A percentile compares a stretch with the other conserved stretches of the same genome.
Conservation (phyloP, 2,329 filamentous ascomycete species). For the Pyrenochaeta sp. region DNA sequence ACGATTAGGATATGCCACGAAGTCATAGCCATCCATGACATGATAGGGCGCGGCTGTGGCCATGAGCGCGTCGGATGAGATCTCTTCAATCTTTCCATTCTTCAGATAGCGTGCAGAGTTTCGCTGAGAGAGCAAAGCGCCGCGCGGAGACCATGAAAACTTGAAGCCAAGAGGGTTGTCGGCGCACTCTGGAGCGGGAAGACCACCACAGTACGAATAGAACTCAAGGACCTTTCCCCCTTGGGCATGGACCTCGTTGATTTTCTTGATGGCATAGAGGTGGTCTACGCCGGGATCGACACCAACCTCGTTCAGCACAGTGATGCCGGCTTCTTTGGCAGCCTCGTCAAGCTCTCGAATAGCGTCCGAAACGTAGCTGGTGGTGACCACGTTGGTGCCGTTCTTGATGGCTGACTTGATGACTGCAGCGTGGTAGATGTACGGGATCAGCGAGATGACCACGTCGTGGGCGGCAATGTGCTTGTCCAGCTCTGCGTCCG, state of each 20-base stretch:
- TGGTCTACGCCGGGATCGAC: slow-evolving; percentile 54
- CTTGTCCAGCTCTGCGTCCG: slow-evolving; percentile 8
- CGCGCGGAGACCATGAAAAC: slow-evolving; percentile 18
- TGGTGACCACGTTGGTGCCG: slow-evolving; percentile 14
- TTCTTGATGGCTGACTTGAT: slow-evolving; percentile 14
- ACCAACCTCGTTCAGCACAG: slow-evolving; percentile 17
- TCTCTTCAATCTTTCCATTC: no score
- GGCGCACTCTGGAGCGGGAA: no score
- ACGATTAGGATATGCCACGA: no score
- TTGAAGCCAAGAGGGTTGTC: slow-evolving; percentile 20
- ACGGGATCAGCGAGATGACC: slow-evolving; percentile 19
- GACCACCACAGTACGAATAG: no score
- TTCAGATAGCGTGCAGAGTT: no score
- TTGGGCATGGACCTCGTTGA: no score
- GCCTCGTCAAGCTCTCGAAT: slow-evolving; percentile 35
- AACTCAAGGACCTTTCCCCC: no score
- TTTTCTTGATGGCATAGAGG: no score
- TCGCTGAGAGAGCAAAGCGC: slow-evolving; percentile 9
- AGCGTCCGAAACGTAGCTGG: slow-evolving; percentile 16
- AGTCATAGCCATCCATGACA: no score
- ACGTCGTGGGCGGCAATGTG: slow-evolving; percentile 14
- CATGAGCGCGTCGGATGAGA: no score
- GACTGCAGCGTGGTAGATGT: slow-evolving; percentile 13
- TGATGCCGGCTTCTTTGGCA: slow-evolving; percentile 51
- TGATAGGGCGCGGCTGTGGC: no score